Base-by-base conservation (phyloP, 257 asterid genomes). In the Gardenia jasminoides region DNA sequence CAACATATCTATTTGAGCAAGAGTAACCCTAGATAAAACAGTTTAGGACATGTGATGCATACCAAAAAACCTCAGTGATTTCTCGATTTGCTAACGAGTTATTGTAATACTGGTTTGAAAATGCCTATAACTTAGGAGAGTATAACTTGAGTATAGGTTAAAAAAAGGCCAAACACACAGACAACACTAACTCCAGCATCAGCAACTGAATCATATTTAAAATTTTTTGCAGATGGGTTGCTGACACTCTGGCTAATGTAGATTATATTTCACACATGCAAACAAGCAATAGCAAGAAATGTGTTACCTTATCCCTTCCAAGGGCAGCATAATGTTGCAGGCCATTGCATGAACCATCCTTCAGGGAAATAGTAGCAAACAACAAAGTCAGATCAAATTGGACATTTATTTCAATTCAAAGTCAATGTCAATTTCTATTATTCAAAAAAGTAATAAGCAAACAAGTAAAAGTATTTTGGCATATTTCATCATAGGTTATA, bases 341-440 rank as follows among this genome's bases (percentile, higher is more conserved):
- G 74, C 99, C 99, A 84, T 96, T 96, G 85, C 99, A 96, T 16
- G 99, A 96, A 82, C 99, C 99, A 85, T 96, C 99, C 99, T 96
- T 84, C 69, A 90, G 78, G 84, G 76, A 24, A 30, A 22, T 56
- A 82, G 65, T 28, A 74, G 72, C 58, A 83, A 75, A 79, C 31
- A 79, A 70, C 47, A 79, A 39, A 76, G 64, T 84, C 24, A 82
- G 80, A 61, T 59, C 79, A 80, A 74, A 44, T 70, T 76, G 52
- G 70, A 82, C 65, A 77, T 75, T 62, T 62, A 66, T 66, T 68
- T 75, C 70, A 77, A 58, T 46, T n/a, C 46, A 62, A 56, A 74
- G 10, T 19, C 68, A 33, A 64, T 36, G 68, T 36, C 7, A 59
- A 61, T 74, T 58, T 36, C 50, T 11, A 54, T 5, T 54, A 54